phyloP scores from a whole-genome alignment of 73 alveolate species.

The Blepharisma japonicum region DNA sequence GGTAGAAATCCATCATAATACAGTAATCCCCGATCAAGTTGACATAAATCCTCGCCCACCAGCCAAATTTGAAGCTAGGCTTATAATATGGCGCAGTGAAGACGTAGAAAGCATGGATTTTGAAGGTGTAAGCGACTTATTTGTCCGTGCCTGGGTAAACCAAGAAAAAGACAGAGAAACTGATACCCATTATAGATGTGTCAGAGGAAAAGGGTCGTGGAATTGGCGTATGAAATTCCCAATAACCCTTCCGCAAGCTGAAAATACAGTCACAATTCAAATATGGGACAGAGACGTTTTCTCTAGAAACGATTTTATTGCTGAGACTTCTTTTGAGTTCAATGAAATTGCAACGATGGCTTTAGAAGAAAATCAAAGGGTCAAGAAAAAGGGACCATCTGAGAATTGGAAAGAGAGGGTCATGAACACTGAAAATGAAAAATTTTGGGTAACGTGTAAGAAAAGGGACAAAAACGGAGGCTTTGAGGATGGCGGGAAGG shows the following conservation, averaged over 20 bases:
- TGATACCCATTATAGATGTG: conserved; percentile 80
- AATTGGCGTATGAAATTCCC: conserved; percentile 68
- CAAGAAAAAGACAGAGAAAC: conserved; percentile 60
- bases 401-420: conserved; percentile 59
- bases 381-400: conserved; percentile 8
- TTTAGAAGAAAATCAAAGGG: not conserved
- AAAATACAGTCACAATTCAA: not conserved
- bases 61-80: conserved; percentile 72
- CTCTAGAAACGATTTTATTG: conserved; percentile 13
- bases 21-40: not conserved
- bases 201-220: conserved; percentile 44
- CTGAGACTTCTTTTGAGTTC: conserved; percentile 29
- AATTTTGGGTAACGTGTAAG: conserved; percentile 51
- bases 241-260: conserved; percentile 25
- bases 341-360: conserved; percentile 5
- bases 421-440: conserved; percentile 57
- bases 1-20: conserved; percentile 20
- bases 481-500: conserved; percentile 59
- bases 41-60: conserved; percentile 64
- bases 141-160: conserved; percentile 66
- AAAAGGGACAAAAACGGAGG: conserved; percentile 59
- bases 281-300: conserved; percentile 27
- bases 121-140: conserved; percentile 86
- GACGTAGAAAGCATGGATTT: conserved; percentile 68
- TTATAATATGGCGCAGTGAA: conserved; percentile 77